A percentile compares a stretch with the other conserved stretches of the same genome.
phyloP scores from a whole-genome alignment of 257 asterid genomes.

The Capsicum pubescens region DNA sequence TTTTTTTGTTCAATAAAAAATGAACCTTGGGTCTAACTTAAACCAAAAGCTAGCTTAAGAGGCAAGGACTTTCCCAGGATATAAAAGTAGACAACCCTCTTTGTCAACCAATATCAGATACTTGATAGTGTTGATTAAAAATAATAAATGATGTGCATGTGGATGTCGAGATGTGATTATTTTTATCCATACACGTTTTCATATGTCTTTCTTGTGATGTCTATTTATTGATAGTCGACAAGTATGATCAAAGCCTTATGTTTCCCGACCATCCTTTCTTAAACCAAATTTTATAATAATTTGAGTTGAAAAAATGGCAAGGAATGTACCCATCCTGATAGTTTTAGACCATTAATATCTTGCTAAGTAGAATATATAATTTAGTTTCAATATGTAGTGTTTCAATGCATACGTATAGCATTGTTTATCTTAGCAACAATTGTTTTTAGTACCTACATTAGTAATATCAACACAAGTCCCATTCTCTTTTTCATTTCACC shows the following conservation, averaged over 20 bases:
- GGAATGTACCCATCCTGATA: background rate
- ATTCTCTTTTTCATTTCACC: background rate
- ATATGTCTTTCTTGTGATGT: conserved; percentile 7
- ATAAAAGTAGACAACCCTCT: too few relatives aligned
- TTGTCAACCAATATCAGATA: background rate
- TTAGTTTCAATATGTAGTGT: background rate
- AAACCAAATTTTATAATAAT: background rate
- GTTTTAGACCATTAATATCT: conserved; percentile 14
- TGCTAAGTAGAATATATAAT: background rate
- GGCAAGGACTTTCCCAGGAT: background rate
- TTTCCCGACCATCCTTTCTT: background rate
- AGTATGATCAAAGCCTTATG: background rate
- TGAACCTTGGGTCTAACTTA: background rate
- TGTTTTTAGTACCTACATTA: background rate
- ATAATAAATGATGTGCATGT: background rate
- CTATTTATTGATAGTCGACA: background rate
- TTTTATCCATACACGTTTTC: background rate
- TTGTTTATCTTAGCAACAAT: background rate
- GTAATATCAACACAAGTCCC: conserved; percentile 8
- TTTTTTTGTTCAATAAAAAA: background rate
- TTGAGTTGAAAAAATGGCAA: background rate
- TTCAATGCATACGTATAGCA: background rate
- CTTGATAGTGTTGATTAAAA: background rate
- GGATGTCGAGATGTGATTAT: background rate
- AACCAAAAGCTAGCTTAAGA: conserved; percentile 1